phyloP scores from a whole-genome alignment of 2,329 filamentous ascomycete genomes.

The Cladobotryum mycophilum region DNA sequence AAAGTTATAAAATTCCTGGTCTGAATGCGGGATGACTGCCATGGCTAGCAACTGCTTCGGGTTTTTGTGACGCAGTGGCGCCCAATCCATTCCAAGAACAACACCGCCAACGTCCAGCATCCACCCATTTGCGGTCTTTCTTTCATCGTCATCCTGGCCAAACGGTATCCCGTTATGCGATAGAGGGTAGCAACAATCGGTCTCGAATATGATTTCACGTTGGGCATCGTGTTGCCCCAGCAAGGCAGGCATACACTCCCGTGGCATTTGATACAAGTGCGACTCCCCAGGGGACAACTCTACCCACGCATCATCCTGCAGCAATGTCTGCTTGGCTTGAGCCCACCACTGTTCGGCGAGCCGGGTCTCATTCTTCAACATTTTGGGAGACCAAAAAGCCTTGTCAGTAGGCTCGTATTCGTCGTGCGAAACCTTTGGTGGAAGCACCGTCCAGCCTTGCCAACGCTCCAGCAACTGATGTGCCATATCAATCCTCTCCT shows the following conservation, averaged over 20 bases:
- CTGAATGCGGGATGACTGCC: slow-evolving; percentile 43
- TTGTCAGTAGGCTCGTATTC: slow-evolving; percentile 24
- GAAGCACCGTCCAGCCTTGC: slow-evolving; percentile 34
- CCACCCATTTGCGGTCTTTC: slow-evolving; percentile 38
- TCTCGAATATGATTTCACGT: slow-evolving; percentile 23
- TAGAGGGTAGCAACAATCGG: slow-evolving; percentile 20
- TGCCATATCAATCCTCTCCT: slow-evolving; percentile 27
- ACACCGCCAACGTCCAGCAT: slow-evolving; percentile 50
- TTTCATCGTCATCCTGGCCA: slow-evolving; percentile 17
- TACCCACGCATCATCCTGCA: slow-evolving; percentile 10
- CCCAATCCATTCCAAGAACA: slow-evolving; percentile 48
- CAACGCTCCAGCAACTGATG: slow-evolving; percentile 37
- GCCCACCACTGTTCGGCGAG: slow-evolving; percentile 27
- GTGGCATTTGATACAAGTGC: slow-evolving; percentile 22
- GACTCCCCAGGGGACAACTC: slow-evolving; percentile 22
- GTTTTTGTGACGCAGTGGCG: slow-evolving; percentile 29
- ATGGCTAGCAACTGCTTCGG: slow-evolving; percentile 45
- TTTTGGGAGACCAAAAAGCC: slow-evolving; percentile 35
- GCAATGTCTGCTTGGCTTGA: slow-evolving; percentile 16
- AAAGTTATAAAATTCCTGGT: slow-evolving; percentile 39
- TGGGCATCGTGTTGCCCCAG: slow-evolving; percentile 27
- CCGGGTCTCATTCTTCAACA: slow-evolving; percentile 26
- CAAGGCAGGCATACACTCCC: slow-evolving; percentile 26
- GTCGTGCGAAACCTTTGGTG: slow-evolving; percentile 25
- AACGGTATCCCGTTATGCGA: slow-evolving; percentile 26